phyloP scores from a whole-genome alignment of 257 asterid species.

The Voacanga thouarsii region DNA sequence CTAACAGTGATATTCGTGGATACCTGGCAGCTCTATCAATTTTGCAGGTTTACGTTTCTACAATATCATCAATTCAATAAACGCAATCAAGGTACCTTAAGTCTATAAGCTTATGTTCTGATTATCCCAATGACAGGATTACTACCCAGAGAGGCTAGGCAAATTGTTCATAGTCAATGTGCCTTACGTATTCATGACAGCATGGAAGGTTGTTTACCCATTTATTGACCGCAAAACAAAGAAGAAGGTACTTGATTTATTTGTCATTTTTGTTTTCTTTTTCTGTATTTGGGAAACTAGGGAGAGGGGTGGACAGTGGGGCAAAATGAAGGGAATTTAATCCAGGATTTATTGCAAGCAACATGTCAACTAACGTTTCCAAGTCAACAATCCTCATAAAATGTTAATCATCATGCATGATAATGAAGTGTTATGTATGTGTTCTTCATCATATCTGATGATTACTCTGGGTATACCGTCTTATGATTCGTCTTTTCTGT shows the following conservation, averaged over 20 bases:
- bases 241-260: slow-evolving; percentile 52
- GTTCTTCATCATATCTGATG: background rate
- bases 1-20: slow-evolving; percentile 71
- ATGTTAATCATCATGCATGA: background rate
- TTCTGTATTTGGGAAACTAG: background rate
- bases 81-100: background rate
- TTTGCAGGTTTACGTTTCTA: slow-evolving; percentile 47
- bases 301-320: background rate
- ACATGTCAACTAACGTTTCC: background rate
- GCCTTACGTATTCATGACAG: slow-evolving; percentile 81
- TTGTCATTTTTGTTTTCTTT: background rate
- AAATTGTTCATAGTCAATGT: slow-evolving; percentile 62
- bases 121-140: slow-evolving; percentile 45
- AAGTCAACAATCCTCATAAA: background rate
- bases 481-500: background rate
- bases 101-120: background rate
- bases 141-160: slow-evolving; percentile 92
- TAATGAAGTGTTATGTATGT: background rate
- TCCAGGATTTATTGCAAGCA: background rate
- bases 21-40: slow-evolving; percentile 70
- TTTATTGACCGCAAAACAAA: slow-evolving; percentile 77
- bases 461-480: background rate
- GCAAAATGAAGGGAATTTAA: background rate
- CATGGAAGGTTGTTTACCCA: slow-evolving; percentile 85
- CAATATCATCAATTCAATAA: background rate